Evolutionary conservation across 805 yeast species (phyloP), one percentile per base, ranked within the genome.

Genomic region (Suhomyces sp.): DNA sequence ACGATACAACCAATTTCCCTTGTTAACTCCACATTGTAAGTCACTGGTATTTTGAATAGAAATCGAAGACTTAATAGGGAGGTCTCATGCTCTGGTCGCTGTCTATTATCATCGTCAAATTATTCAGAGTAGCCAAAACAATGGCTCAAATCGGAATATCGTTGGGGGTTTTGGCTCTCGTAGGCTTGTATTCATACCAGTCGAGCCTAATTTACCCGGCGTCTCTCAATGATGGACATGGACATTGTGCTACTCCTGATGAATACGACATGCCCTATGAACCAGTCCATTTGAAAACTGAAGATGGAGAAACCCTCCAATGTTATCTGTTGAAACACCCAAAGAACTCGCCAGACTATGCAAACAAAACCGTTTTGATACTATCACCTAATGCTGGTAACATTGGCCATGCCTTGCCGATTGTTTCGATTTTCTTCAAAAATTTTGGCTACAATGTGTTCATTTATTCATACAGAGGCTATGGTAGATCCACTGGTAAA

Each of bases 371-470:
- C 0, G 79, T 93, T 9, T 62, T 94, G 24, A 79, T 94, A 19
- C 76, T 92, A 49, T 85, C 91, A 47, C 98, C 98, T 4, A 93
- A 93, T 69, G 97, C 97, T 1, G 98, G 98, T 5, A 93, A 94
- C 67, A 93, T 93, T 57, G 98, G 98, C 15, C 90, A 90, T 64
- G 85, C 88, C 27, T 72, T 93, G 47, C 97, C 97, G 1, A 81
- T 90, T 7, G 96, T 88, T 2, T 77, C 85, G 47, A 67, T 86
- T 8, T 84, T 92, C 56, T 88, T 82, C 68, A 70, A 76, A 47
- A 70, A 76, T 38, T 78, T 86, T 68, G 82, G 83, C 12, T 83
- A 85, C 69, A 90, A 92, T 67, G 96, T 91, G 2, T 80, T 93
- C 47, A 83, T 89, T 5, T 87, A 90, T 60, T 89, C 96, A 0